These are phyloP conservation scores for Solanum chiquidenum DNA, from an alignment of 257 asterid species.

Conservation along the genomic window DNA sequence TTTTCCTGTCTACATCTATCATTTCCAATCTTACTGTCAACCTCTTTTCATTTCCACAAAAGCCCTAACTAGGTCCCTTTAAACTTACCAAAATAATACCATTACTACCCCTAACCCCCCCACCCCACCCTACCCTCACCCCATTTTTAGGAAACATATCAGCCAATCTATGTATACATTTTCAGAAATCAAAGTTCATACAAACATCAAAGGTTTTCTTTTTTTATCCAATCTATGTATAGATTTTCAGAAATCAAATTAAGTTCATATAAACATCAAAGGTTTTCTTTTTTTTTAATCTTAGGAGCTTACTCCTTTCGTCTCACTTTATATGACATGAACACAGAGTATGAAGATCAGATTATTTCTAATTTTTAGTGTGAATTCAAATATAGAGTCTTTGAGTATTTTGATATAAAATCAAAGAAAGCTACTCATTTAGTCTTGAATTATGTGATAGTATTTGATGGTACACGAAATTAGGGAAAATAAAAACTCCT, in stretches of 20 bases:
- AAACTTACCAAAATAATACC: slow-evolving; percentile 18
- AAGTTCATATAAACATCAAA: slow-evolving; percentile 22
- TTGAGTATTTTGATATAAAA: not conserved
- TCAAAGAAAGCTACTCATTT: not conserved
- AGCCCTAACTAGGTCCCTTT: slow-evolving; percentile 44
- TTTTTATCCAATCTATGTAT: slow-evolving; percentile 26
- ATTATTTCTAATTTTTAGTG: not conserved
- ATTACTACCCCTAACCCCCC: not conserved
- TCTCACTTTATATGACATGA: not conserved
- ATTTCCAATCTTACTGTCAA: slow-evolving; percentile 20
- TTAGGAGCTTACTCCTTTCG: not conserved
- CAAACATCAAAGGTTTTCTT: slow-evolving; percentile 25
- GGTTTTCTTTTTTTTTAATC: slow-evolving; percentile 15
- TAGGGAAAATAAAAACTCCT: not conserved
- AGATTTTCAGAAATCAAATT: slow-evolving; percentile 24
- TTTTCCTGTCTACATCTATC: slow-evolving; percentile 30
- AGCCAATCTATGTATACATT: slow-evolving; percentile 25
- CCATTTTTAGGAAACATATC: slow-evolving; percentile 29
- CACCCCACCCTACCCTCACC: not conserved
- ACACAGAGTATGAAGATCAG: not conserved
- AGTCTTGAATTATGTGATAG: not conserved
- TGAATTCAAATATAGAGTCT: not conserved
- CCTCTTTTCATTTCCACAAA: slow-evolving; percentile 44
- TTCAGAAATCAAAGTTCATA: slow-evolving; percentile 27
- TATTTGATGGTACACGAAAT: not conserved